A percentile compares a stretch with the other conserved stretches of the same genome.
Evolutionary conservation across 768 basidiomycete genomes (phyloP).

Genomic region (Kwoniella shandongensis): DNA sequence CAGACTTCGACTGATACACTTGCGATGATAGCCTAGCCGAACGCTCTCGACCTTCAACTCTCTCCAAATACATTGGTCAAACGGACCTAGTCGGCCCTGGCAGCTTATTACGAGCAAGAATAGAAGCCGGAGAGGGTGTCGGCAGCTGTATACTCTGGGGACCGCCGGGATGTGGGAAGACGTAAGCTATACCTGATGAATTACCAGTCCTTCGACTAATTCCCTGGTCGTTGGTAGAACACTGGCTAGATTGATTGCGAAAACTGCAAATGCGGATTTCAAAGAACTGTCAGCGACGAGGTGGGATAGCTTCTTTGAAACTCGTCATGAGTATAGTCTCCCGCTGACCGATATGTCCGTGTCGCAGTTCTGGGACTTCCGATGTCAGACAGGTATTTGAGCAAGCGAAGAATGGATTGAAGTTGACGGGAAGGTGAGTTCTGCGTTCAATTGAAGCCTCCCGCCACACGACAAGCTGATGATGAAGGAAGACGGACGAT

Average conservation of each 20-base stretch:
- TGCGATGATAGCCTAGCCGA: conserved; percentile 62
- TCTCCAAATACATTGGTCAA: conserved; percentile 75
- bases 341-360: neutral
- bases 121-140: conserved; percentile 58
- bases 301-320: too few relatives aligned
- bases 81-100: conserved; percentile 62
- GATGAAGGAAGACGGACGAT: conserved; percentile 62
- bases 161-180: conserved; percentile 54
- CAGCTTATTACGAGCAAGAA: conserved; percentile 61
- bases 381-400: conserved; percentile 74
- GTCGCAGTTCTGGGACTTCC: conserved; percentile 56
- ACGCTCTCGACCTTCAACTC: conserved; percentile 63
- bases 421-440: conserved; percentile 62
- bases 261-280: conserved; percentile 62
- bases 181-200: conserved; percentile 36
- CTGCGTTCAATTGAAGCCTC: neutral
- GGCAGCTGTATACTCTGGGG: conserved; percentile 57
- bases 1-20: neutral
- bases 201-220: neutral
- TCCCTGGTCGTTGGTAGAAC: conserved; percentile 55
- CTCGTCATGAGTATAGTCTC: too few relatives aligned
- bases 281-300: conserved; percentile 76
- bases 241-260: conserved; percentile 69
- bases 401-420: conserved; percentile 68
- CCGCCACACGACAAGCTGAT: neutral